Percentiles rank a stretch among this genome's conserved stretches.
Evolutionary conservation across 257 asterid species (phyloP).

Genomic region (Osmanthus fragrans): DNA sequence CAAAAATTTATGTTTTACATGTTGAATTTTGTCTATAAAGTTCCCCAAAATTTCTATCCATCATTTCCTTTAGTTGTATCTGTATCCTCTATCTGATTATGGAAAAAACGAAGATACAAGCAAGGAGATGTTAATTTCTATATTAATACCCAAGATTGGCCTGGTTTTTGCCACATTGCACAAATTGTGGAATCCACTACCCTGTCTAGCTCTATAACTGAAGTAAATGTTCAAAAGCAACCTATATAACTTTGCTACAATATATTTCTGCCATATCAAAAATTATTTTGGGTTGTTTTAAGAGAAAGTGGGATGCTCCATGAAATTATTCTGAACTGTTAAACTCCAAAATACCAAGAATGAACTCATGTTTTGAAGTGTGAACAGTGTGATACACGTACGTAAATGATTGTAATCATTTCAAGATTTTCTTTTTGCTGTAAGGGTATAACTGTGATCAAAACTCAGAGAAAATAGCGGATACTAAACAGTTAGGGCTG

Average conservation of each 20-base stretch:
- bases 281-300: background rate
- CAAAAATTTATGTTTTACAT: background rate
- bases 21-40: background rate
- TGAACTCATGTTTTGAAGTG: background rate
- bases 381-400: background rate
- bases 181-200: slow-evolving; percentile 3
- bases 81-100: background rate
- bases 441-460: background rate
- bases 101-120: background rate
- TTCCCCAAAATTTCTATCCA: background rate
- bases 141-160: background rate
- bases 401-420: background rate
- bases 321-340: background rate
- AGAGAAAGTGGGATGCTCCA: background rate
- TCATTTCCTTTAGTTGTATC: background rate
- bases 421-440: background rate
- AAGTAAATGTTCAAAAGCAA: background rate
- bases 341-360: background rate
- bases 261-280: background rate
- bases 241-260: background rate
- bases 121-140: background rate
- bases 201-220: background rate
- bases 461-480: slow-evolving; percentile 3
- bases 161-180: background rate
- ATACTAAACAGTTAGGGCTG: background rate